Conservation (phyloP, 2,329 filamentous ascomycete genomes). For the Exophiala aquamarina region DNA sequence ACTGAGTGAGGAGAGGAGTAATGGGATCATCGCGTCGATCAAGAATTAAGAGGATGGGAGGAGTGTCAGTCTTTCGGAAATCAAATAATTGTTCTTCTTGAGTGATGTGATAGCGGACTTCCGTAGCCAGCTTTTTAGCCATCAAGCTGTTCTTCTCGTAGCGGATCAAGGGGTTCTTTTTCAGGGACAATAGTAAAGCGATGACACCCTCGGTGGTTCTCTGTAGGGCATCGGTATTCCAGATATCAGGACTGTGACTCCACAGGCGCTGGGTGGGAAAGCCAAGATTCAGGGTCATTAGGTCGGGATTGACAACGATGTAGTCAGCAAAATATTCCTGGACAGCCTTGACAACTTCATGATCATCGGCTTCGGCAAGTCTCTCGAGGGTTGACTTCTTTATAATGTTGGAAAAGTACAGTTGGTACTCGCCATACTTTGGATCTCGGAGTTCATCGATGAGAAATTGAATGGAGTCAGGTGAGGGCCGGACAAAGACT, state of each 20-base stretch:
- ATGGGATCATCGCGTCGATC: conserved; percentile 93
- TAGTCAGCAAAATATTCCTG: conserved; percentile 98
- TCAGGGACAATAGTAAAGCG: conserved; percentile 80
- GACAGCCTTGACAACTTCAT: conserved; percentile 90
- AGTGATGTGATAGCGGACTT: conserved; percentile 87
- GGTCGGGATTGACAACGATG: conserved; percentile 88
- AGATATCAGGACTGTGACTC: conserved; percentile 77
- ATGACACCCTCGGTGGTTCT: conserved; percentile 83
- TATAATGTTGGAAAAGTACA: conserved; percentile 97
- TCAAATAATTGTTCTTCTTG: conserved; percentile 97
- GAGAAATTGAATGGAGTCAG: conserved; percentile 87
- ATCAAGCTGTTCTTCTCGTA: conserved; percentile 89
- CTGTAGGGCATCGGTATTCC: conserved; percentile 87
- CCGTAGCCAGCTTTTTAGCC: conserved; percentile 88
- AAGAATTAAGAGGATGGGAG: conserved; percentile 84
- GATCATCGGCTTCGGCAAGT: conserved; percentile 92
- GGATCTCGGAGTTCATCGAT: conserved; percentile 95
- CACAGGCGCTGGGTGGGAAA: conserved; percentile 76
- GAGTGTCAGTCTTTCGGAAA: conserved; percentile 91
- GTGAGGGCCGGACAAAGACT: conserved; percentile 87
- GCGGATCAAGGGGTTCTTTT: conserved; percentile 93
- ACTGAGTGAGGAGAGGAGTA: conserved; percentile 90
- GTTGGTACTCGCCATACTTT: conserved; percentile 94
- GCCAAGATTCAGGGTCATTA: conserved; percentile 76
- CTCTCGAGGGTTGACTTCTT: conserved; percentile 95